Evolutionary conservation across 768 basidiomycete species (phyloP), one percentile per base, ranked within the genome.

Genomic region (Russula griseocarnosa): DNA sequence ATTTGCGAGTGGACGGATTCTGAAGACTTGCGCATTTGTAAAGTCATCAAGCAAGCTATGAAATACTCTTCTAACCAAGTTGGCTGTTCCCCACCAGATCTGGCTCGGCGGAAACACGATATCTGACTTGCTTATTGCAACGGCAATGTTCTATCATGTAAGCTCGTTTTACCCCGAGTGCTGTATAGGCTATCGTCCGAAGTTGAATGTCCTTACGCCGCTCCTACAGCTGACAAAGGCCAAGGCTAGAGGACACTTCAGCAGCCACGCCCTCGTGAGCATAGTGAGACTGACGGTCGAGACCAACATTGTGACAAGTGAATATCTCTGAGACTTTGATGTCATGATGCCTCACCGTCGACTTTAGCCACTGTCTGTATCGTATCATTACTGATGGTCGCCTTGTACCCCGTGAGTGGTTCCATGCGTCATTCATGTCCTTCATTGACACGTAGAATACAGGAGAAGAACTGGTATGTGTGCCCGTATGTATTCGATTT

Each of bases 281-380:
- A 61, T 71, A 9, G 67, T 73, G 3, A 65, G 68, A 5, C 38
- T 73, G 46, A 71, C 72, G 2, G 52, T 73, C n/a, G 71, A 73
- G 60, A 69, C 72, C 1, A 73, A 71, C 42, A 8, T 63, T 1
- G 51, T 72, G 66, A 30, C 69, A 55, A 47, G 68, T 66, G 24
- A 36, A 49, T 6, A 44, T 14, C 18, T 32, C 14, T 11, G 32
- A 20, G 14, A 2, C 14, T 16, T 30, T n/a, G 4, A 40, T n/a
- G 14, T 38, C 16, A 32, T 30, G 18, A 32, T n/a, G 10, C 24
- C 10, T 4, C n/a, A 16, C 26, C 4, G 3, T 11, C 9, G 11
- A 18, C 52, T 36, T 28, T 5, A 65, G 63, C 63, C 7, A 34
- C 54, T 3, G 38, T 51, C 5, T 20, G 63, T 3, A 9, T 65